Conservation (phyloP, 2,329 filamentous ascomycete species). For the Diaporthe longicolla region DNA sequence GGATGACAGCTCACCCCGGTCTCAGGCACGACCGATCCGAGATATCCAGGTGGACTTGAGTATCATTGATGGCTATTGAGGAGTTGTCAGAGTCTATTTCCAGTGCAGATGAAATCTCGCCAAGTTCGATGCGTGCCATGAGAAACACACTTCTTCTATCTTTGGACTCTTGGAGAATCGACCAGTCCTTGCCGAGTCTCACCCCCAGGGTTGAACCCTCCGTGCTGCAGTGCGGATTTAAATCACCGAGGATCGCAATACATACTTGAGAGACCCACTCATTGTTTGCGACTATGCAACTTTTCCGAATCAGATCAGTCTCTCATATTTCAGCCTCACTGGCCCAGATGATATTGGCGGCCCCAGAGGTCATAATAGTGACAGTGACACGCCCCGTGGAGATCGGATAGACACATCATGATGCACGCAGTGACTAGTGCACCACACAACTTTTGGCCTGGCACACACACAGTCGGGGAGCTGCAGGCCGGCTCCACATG, state of each 20-base stretch:
- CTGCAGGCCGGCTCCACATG: conserved; percentile 37
- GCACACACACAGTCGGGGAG: neutral
- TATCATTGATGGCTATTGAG: conserved; percentile 2
- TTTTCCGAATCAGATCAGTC: neutral
- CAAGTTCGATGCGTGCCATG: neutral
- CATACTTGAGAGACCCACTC: neutral
- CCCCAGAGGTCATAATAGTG: neutral
- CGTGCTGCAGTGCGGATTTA: neutral
- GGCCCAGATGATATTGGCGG: neutral
- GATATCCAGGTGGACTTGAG: neutral
- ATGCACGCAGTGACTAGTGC: conserved; percentile 6
- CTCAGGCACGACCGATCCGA: neutral
- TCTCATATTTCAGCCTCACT: neutral
- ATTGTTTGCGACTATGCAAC: neutral
- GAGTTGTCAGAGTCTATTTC: conserved; percentile 22
- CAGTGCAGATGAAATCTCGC: conserved; percentile 18
- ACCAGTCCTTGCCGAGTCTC: neutral
- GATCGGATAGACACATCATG: conserved; percentile 22
- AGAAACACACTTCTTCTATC: conserved; percentile 19
- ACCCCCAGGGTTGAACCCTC: conserved; percentile 23
- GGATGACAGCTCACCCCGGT: conserved; percentile 25
- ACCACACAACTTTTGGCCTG: neutral
- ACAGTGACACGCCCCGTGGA: neutral
- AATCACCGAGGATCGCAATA: neutral
- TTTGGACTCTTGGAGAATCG: neutral